phyloP scores from a whole-genome alignment of 805 yeast genomes.

The Candida alai region DNA sequence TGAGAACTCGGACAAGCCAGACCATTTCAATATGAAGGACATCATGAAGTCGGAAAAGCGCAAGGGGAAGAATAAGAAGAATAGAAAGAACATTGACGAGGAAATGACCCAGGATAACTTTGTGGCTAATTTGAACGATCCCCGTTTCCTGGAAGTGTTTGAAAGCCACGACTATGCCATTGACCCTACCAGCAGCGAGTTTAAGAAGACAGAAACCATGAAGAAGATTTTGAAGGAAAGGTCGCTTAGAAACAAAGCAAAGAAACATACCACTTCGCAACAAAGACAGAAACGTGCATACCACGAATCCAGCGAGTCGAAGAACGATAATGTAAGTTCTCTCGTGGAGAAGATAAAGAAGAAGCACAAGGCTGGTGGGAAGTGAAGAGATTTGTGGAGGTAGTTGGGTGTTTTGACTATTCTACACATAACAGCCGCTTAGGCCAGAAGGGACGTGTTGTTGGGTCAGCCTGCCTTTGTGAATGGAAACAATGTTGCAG shows the following conservation, averaged over 20 bases:
- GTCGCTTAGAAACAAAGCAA: conserved; percentile 40
- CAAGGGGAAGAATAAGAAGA: conserved; percentile 47
- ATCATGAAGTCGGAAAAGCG: conserved; percentile 70
- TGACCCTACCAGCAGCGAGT: conserved; percentile 90
- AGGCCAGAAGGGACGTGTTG: too few species aligned
- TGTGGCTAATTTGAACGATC: conserved; percentile 72
- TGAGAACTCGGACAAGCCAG: conserved; percentile 31
- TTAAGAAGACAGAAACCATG: conserved; percentile 85
- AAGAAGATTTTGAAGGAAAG: conserved; percentile 76
- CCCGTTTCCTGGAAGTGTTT: conserved; percentile 84
- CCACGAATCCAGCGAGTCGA: conserved; percentile 1
- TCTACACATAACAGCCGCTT: too few species aligned
- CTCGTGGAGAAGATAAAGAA: conserved; percentile 52
- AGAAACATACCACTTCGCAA: background rate
- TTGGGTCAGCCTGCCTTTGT: too few species aligned
- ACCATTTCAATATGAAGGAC: conserved; percentile 78
- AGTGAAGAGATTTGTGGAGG: too few species aligned
- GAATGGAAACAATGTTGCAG: too few species aligned
- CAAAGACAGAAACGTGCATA: conserved; percentile 3
- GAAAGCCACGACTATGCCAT: conserved; percentile 89
- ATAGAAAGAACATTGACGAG: conserved; percentile 50
- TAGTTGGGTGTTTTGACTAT: too few species aligned
- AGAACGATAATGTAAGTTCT: conserved; percentile 15
- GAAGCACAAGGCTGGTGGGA: conserved; percentile 24
- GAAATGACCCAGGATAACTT: conserved; percentile 47